Evolutionary conservation across 129 eudicot genomes (phyloP), one percentile per base, ranked within the genome.

Genomic region (Ambrosia artemisiifolia): DNA sequence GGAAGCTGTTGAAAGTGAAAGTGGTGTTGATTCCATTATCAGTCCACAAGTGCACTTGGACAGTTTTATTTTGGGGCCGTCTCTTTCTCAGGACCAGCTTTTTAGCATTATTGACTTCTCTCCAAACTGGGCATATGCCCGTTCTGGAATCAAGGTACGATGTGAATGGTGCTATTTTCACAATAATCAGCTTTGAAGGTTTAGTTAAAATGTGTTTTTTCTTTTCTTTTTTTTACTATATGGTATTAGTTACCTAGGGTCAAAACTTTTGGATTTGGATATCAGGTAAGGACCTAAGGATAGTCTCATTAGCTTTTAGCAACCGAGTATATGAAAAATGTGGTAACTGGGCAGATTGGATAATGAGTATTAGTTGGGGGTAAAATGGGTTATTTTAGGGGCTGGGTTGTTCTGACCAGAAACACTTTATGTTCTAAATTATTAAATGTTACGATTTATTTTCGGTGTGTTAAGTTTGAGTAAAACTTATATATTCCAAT

Each of bases 1-100:
- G 99, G 88, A 85, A 72, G 85, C 79, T 72, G 89, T 87, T 80
- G 95, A 78, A 80, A 82, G 78, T 71, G 92, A 83, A 57, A 83
- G 81, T 79, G 95, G 82, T 77, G 88, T 80, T 77, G 88, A 90
- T 79, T 82, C 97, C 53, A 79, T 75, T 38, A 76, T 86, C 11
- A 60, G 88, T 57, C 70, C 87, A 44, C 88, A 88, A 76, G 85
- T 69, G 56, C 86, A 76, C 20, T 38, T 84, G 49, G 91, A 94
- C 63, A 78, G 81, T 80, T 94, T 76, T 63, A 65, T 82, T 48
- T 35, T 35, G 40, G 70, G 88, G 9, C 97, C 97, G 6, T 88
- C 99, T 69, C 88, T 94, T 59, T 85, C 94, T 44, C 97, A 88
- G 74, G 99, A 90, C 49, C 97, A 94, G 88, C 85, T 87, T 62